phyloP scores from a whole-genome alignment of 2,329 filamentous ascomycete species.

The Cladobotryum protrusum region DNA sequence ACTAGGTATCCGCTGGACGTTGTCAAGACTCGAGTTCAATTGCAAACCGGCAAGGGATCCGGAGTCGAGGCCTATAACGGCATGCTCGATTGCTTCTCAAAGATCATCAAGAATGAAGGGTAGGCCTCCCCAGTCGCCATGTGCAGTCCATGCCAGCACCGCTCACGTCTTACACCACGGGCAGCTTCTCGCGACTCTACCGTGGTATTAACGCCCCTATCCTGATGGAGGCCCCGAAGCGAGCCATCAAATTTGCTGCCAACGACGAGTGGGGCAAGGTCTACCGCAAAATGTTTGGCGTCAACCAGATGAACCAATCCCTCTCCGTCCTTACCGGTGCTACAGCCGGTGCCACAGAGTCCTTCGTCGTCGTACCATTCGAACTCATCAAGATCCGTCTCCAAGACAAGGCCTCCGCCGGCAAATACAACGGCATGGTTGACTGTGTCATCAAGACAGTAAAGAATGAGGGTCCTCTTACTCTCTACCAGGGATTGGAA shows the following conservation, averaged over 20 bases:
- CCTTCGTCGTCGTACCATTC: conserved; percentile 96
- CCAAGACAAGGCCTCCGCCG: conserved; percentile 88
- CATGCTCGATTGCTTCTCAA: conserved; percentile 96
- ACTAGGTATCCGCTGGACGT: conserved; percentile 95
- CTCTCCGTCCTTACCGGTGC: conserved; percentile 91
- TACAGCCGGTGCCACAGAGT: conserved; percentile 88
- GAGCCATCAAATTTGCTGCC: conserved; percentile 96
- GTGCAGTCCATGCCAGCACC: neutral
- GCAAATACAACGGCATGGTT: conserved; percentile 77
- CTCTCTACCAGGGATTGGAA: conserved; percentile 95
- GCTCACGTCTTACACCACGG: conserved; percentile 14
- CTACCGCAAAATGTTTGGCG: conserved; percentile 81
- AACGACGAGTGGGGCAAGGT: conserved; percentile 98
- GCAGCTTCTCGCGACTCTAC: conserved; percentile 81
- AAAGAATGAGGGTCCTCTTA: conserved; percentile 73
- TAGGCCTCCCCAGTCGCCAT: conserved; percentile 36
- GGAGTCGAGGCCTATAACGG: conserved; percentile 87
- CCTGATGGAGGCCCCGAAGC: conserved; percentile 90
- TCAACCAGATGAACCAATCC: conserved; percentile 81
- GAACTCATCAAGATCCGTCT: conserved; percentile 98
- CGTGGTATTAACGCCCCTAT: conserved; percentile 94
- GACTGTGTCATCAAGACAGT: conserved; percentile 80
- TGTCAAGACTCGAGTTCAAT: conserved; percentile 93
- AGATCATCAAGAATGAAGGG: conserved; percentile 96
- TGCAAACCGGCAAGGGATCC: conserved; percentile 67